Percentiles rank a stretch among this genome's conserved stretches.
Conservation (phyloP, 2,329 filamentous ascomycete species). For the Rutstroemia sp. region DNA sequence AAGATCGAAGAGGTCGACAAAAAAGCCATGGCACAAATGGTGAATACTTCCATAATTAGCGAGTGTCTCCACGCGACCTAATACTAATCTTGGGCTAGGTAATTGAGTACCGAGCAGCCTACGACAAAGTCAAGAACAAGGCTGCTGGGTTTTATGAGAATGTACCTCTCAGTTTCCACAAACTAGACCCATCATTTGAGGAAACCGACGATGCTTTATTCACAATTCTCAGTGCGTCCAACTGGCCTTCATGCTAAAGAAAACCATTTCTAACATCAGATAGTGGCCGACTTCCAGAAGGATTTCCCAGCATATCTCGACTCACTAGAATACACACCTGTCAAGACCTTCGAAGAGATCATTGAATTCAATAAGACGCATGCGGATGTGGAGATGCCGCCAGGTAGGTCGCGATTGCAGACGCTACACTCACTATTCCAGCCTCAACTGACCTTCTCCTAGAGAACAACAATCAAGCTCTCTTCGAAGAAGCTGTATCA, state of each 20-base stretch:
- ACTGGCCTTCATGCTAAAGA: not conserved
- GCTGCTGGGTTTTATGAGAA: not conserved
- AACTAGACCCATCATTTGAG: too few relatives aligned
- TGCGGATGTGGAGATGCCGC: conserved; percentile 1
- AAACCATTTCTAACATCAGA: not conserved
- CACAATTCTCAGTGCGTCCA: not conserved
- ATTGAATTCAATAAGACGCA: conserved; percentile 7
- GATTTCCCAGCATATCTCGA: conserved; percentile 2
- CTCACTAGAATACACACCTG: not conserved
- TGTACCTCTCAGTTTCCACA: not conserved
- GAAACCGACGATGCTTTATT: too few relatives aligned
- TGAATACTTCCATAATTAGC: not conserved
- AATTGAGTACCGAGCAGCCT: not conserved
- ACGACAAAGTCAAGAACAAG: not conserved
- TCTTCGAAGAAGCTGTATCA: not conserved
- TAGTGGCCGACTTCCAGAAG: not conserved
- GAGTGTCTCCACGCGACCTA: not conserved
- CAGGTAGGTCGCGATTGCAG: not conserved
- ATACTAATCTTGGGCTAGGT: not conserved
- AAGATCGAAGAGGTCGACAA: too few relatives aligned
- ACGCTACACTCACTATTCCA: not conserved
- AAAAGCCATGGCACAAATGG: too few relatives aligned
- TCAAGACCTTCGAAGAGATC: not conserved
- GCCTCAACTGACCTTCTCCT: not conserved
- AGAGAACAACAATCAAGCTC: conserved; percentile 2